Evolutionary conservation across 805 yeast species (phyloP).

Genomic region (Nakazawaea holstii): DNA sequence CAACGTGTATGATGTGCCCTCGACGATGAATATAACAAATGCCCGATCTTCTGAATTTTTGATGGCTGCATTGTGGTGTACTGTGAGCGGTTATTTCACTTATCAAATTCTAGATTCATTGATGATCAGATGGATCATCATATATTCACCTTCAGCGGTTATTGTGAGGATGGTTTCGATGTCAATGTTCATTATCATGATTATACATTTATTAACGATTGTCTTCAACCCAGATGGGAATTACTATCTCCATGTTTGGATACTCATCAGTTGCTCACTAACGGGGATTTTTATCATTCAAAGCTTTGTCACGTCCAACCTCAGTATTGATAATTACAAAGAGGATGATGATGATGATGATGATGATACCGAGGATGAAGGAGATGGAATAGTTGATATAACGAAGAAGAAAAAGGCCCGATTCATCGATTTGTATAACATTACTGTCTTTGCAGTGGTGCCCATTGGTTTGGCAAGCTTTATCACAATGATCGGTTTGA

Average conservation of each 20-base stretch:
- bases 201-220: conserved; percentile 62
- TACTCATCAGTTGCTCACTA: conserved; percentile 76
- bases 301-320: conserved; percentile 78
- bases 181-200: conserved; percentile 65
- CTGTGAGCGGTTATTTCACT: conserved; percentile 80
- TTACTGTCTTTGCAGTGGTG: conserved; percentile 95
- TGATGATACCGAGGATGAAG: conserved; percentile 19
- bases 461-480: conserved; percentile 96
- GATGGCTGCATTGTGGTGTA: conserved; percentile 87
- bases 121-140: conserved; percentile 91
- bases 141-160: conserved; percentile 83
- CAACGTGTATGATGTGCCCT: neutral
- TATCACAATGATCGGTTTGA: conserved; percentile 79
- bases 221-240: conserved; percentile 67
- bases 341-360: conserved; percentile 26
- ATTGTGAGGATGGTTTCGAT: conserved; percentile 81
- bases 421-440: conserved; percentile 80
- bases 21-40: conserved; percentile 14
- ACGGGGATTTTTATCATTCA: conserved; percentile 80
- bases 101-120: conserved; percentile 83
- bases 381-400: conserved; percentile 2
- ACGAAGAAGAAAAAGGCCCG: conserved; percentile 38
- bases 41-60: conserved; percentile 76
- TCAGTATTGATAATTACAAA: conserved; percentile 35
- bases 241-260: conserved; percentile 86